These are phyloP conservation scores for Boletus sp. DNA, from an alignment of 768 basidiomycete genomes.

Conservation along the genomic window DNA sequence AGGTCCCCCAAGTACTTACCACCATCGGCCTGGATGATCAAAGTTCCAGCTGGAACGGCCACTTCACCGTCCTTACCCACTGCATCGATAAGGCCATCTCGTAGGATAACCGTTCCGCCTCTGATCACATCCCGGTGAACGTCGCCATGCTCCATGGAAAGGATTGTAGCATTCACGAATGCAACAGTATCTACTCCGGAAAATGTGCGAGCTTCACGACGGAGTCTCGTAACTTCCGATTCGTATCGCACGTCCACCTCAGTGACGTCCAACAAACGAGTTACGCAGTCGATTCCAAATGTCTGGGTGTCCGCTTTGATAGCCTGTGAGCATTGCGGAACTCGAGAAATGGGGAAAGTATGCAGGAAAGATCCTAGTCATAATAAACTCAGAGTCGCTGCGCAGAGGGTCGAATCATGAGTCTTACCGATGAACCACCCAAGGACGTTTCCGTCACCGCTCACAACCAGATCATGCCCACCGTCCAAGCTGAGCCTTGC, in stretches of 20 bases:
- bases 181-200: constrained; percentile 44
- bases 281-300: constrained; percentile 65
- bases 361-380: constrained; percentile 37
- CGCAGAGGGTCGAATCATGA: background rate
- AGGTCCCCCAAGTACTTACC: constrained; percentile 39
- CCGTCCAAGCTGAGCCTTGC: constrained; percentile 69
- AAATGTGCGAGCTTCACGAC: constrained; percentile 42
- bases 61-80: constrained; percentile 39
- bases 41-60: constrained; percentile 37
- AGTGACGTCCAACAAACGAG: constrained; percentile 52
- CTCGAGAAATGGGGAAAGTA: constrained; percentile 53
- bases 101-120: constrained; percentile 51
- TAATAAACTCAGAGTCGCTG: background rate
- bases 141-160: constrained; percentile 65
- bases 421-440: constrained; percentile 73
- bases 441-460: constrained; percentile 58
- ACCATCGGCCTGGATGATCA: constrained; percentile 57
- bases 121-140: constrained; percentile 47
- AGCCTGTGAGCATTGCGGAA: constrained; percentile 46
- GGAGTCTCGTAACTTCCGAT: constrained; percentile 61
- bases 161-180: constrained; percentile 64
- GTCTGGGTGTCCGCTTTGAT: constrained; percentile 49
- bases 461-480: constrained; percentile 68
- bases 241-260: constrained; percentile 58
- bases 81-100: constrained; percentile 57